These are phyloP conservation scores for Pseudogymnoascus destructans DNA, from an alignment of 2,329 filamentous ascomycete species.

Conservation along the genomic window DNA sequence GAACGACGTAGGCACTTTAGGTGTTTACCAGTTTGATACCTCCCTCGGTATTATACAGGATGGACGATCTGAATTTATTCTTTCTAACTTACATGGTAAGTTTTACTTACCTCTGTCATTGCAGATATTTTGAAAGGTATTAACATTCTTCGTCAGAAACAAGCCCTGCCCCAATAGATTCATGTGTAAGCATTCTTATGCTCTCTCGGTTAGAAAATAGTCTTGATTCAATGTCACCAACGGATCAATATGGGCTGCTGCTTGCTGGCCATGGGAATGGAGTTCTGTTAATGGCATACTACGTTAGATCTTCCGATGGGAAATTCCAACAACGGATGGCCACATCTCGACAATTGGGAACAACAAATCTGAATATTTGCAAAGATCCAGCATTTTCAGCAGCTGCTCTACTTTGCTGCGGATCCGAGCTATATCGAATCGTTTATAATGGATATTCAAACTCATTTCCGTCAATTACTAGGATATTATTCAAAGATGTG, in stretches of 20 bases:
- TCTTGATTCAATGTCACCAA: not conserved
- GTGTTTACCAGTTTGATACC: not conserved
- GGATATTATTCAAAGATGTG: not conserved
- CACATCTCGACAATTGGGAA: slow-evolving; percentile 16
- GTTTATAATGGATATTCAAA: not conserved
- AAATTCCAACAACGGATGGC: slow-evolving; percentile 6
- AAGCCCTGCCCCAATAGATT: not conserved
- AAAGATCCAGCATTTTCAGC: slow-evolving; percentile 14
- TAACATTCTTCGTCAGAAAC: not conserved
- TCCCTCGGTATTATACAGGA: not conserved
- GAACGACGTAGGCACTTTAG: not conserved
- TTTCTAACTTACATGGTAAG: not conserved
- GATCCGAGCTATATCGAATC: slow-evolving; percentile 30
- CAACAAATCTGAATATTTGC: slow-evolving; percentile 19
- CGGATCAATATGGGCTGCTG: not conserved
- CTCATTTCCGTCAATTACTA: slow-evolving; percentile 1
- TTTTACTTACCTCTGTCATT: not conserved
- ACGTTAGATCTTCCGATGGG: not conserved
- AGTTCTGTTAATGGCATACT: slow-evolving; percentile 2
- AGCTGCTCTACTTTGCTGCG: slow-evolving; percentile 35
- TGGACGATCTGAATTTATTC: not conserved
- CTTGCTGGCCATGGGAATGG: slow-evolving; percentile 8
- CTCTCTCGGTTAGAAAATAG: not conserved
- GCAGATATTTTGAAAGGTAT: not conserved
- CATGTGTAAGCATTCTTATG: not conserved